Conservation (phyloP, 345 rosid species). For the Trapa bicornis region DNA sequence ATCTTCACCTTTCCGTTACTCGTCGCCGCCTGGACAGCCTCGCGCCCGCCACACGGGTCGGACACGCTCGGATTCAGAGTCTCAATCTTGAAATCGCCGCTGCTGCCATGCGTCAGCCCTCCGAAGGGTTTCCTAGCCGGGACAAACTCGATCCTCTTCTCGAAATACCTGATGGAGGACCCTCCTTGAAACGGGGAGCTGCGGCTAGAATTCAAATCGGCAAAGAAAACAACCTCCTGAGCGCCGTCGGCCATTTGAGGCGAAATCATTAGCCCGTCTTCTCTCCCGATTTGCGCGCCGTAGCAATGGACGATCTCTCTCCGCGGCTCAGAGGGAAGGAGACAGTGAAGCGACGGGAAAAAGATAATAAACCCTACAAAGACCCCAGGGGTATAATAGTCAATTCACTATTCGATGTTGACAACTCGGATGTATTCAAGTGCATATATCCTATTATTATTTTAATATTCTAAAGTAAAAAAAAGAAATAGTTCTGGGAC, state of each 20-base stretch:
- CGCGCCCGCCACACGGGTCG: conserved; percentile 12
- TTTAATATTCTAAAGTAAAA: too few relatives aligned
- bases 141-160: conserved; percentile 46
- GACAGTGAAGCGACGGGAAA: neutral
- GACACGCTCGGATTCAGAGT: conserved; percentile 48
- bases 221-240: neutral
- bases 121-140: conserved; percentile 46
- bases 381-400: conserved; percentile 2
- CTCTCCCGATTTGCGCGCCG: neutral
- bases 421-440: too few relatives aligned
- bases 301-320: neutral
- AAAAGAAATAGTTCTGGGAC: too few relatives aligned
- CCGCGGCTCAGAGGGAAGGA: neutral
- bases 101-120: conserved; percentile 21
- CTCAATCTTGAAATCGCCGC: conserved; percentile 57
- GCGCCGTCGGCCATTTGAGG: neutral
- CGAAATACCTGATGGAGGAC: conserved; percentile 19
- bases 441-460: too few relatives aligned
- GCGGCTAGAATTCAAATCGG: conserved; percentile 12
- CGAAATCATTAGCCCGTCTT: neutral
- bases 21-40: conserved; percentile 7
- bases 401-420: too few relatives aligned
- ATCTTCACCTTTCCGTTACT: conserved; percentile 17
- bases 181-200: conserved; percentile 10
- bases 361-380: conserved; percentile 52